Base-by-base conservation (phyloP, 441 rosid genomes). In the Populus hybrid region DNA sequence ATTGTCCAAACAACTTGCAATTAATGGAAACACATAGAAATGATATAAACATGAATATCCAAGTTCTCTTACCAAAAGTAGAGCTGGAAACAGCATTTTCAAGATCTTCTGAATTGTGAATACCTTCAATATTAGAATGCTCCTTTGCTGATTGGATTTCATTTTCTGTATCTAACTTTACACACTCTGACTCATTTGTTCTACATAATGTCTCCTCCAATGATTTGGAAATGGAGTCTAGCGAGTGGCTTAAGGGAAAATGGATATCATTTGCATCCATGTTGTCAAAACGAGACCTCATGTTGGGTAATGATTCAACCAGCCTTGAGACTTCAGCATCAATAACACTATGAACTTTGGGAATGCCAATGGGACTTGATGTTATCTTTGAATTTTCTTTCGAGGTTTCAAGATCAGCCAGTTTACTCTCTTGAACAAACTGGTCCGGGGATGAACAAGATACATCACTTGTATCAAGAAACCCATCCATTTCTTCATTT, bases 271-370 rank as follows among this genome's bases (percentile, higher is more conserved):
- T 78, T 10, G 75, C 71, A 50, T 76, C 88, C 67, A 89, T 68
- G 82, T 81, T 71, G 59, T 79, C 77, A 67, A 66, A 46, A 26
- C 73, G 74, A 68, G 87, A 84, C 84, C 89, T 80, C 80, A 88
- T 85, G 84, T 80, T 82, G 4, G 99, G 98, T 86, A 96, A 86
- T 78, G 98, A 96, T 83, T 86, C 91, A 68, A 72, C 86, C 71
- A 85, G 80, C 86, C 84, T 77, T 69, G 81, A 86, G 78, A 70
- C 75, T 69, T 86, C 87, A 38, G 85, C 86, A 74, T 76, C 75
- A 57, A 75, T 34, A 32, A 79, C 73, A 32, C 61, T 78, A 36
- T 71, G 78, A 82, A 70, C 84, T 69, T 75, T 83, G 80, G 86
- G 82, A 79, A 94, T 87, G 71, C 42, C 79, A 76, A 94, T 86